Percentiles rank a stretch among this genome's conserved stretches.
phyloP scores from a whole-genome alignment of 1,139 yeast species.

The Tardiomyces depauwii region DNA sequence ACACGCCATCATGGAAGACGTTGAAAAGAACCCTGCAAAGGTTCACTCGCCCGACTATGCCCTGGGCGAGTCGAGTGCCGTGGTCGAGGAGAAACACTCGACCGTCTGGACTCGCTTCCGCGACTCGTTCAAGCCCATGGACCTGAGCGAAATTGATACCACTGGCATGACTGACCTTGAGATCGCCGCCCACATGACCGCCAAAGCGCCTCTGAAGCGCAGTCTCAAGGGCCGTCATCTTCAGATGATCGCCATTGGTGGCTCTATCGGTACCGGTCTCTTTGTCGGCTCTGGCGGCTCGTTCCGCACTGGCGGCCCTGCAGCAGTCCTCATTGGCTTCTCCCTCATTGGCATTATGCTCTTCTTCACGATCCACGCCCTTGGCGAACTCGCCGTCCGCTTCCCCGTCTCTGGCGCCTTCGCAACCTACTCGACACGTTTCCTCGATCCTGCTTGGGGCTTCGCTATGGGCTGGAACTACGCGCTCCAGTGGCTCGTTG shows the following conservation, averaged over 20 bases:
- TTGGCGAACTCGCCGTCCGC: conserved; percentile 73
- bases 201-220: conserved; percentile 59
- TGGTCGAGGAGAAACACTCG: conserved; percentile 1
- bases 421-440: conserved; percentile 56
- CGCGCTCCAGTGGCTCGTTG: conserved; percentile 69
- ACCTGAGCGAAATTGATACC: conserved; percentile 52
- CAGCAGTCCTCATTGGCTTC: conserved; percentile 60
- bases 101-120: conserved; percentile 31
- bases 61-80: not conserved
- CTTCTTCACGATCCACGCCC: conserved; percentile 68
- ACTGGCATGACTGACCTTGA: conserved; percentile 50
- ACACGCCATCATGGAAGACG: not conserved
- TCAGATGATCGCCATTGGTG: conserved; percentile 73
- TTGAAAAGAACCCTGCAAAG: not conserved
- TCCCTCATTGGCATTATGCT: conserved; percentile 59
- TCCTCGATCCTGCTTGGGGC: conserved; percentile 69
- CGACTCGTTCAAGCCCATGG: conserved; percentile 49
- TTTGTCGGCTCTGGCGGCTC: conserved; percentile 69
- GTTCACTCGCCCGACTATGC: not conserved
- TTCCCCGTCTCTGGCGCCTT: conserved; percentile 78
- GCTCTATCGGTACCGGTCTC: conserved; percentile 73
- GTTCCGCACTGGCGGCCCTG: conserved; percentile 67
- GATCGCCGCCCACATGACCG: conserved; percentile 53
- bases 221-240: conserved; percentile 38
- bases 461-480: conserved; percentile 72